Base-by-base conservation (phyloP, 1,139 yeast species). In the Williopsis jadinii region DNA sequence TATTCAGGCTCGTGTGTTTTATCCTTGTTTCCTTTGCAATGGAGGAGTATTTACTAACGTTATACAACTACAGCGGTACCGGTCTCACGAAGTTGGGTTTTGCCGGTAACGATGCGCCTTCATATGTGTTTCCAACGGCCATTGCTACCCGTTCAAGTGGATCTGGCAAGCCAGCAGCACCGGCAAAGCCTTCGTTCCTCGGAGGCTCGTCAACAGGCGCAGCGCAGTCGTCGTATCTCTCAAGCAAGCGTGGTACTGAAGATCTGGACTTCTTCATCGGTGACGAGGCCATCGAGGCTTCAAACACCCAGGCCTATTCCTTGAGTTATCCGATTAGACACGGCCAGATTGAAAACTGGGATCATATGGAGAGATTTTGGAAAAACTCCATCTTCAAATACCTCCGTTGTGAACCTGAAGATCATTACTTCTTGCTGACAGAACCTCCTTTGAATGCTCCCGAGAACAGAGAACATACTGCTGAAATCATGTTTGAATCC, bases 361-460 rank as follows among this genome's bases (percentile, higher is more conserved):
- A 94, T 67, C 97, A 92, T 61, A 92, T 92, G 99, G 99, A 92
- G 64, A 75, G 98, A 60, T 90, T 88, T 64, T 92, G 99, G 99
- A 97, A 92, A 61, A 85, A 85, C 58, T 86, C 96, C 35, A 90
- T 92, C 58, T 92, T 92, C 71, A 90, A 92, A 66, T 92, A 92
- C 62, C 74, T 92, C 56, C 79, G 97, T 64, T 88, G 97, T 62
- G 98, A 92, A 64, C 99, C 99, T 8, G 99, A 92, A 63, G 99
- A 92, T 64, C 99, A 92, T 59, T 87, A 87, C 63, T 92, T 92
- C 64, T 71, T 92, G 47, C 68, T 92, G 54, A 92, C 99, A 40
- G 99, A 92, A 67, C 99, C 99, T 12, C 99, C 99, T 28, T 76
- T 94, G 56, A 94, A 94, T 59, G 97, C 99, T 13, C 97, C 98